phyloP scores from a whole-genome alignment of 331 rosid genomes.

The Telfairia occidentalis region DNA sequence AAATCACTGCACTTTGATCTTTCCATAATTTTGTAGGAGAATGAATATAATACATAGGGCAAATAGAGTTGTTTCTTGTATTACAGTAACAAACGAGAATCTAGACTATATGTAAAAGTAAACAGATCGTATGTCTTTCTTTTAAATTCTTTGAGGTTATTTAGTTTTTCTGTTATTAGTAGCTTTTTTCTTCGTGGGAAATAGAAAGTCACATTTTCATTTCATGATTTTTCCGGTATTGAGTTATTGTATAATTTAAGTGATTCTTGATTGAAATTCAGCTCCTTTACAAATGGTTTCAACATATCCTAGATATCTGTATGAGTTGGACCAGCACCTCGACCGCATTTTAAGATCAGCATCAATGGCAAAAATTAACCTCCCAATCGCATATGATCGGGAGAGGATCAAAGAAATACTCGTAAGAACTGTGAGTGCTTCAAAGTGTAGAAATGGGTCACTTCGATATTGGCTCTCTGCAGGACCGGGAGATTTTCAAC shows the following conservation, averaged over 20 bases:
- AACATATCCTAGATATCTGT: constrained; percentile 40
- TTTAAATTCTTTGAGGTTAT: not conserved
- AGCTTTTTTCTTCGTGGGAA: not conserved
- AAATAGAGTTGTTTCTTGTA: not conserved
- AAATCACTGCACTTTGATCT: not conserved
- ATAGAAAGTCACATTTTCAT: not conserved
- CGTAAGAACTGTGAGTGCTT: constrained; percentile 69
- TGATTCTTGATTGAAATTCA: not conserved
- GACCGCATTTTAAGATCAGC: constrained; percentile 73
- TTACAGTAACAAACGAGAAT: not conserved
- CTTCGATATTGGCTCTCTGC: constrained; percentile 90
- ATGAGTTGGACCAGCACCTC: constrained; percentile 86
- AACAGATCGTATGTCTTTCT: not conserved
- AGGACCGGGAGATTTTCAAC: constrained; percentile 86
- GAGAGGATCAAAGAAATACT: constrained; percentile 54
- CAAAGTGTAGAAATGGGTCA: constrained; percentile 72
- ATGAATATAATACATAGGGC: not conserved
- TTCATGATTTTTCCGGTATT: not conserved
- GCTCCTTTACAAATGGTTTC: constrained; percentile 7
- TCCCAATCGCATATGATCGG: constrained; percentile 49
- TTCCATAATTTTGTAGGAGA: not conserved
- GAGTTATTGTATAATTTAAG: not conserved
- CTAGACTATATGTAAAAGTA: not conserved
- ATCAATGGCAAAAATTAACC: constrained; percentile 47
- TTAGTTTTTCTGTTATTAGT: not conserved